Conservation (phyloP, 2,329 filamentous ascomycete species). For the Fusarium metavorans region DNA sequence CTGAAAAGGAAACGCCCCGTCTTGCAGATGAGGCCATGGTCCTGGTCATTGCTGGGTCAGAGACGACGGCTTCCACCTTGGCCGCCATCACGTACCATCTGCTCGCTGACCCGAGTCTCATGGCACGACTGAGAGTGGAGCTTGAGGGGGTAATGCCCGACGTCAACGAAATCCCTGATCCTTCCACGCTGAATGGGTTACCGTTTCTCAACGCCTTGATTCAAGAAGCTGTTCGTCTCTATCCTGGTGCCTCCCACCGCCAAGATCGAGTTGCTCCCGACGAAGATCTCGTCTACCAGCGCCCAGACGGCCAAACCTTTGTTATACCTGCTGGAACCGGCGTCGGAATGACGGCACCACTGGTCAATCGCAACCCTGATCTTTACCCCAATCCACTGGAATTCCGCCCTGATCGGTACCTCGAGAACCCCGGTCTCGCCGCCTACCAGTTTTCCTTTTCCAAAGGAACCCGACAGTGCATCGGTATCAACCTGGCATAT, state of each 20-base stretch:
- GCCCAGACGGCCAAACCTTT: constrained; percentile 38
- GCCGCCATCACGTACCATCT: constrained; percentile 52
- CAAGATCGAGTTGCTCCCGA: constrained; percentile 48
- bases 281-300: constrained; percentile 43
- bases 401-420: constrained; percentile 42
- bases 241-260: constrained; percentile 50
- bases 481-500: constrained; percentile 37
- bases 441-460: constrained; percentile 26
- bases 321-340: constrained; percentile 48
- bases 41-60: constrained; percentile 52
- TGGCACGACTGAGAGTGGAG: constrained; percentile 49
- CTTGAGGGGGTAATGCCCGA: constrained; percentile 38
- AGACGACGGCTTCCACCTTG: constrained; percentile 52
- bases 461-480: constrained; percentile 31
- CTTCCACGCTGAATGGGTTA: constrained; percentile 46
- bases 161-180: constrained; percentile 23
- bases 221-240: constrained; percentile 54
- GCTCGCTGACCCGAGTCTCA: constrained; percentile 47
- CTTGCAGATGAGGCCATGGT: constrained; percentile 50
- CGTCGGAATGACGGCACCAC: constrained; percentile 53
- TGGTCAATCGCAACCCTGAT: constrained; percentile 34
- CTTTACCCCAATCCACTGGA: constrained; percentile 40
- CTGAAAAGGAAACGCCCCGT: constrained; percentile 49
- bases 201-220: constrained; percentile 55
- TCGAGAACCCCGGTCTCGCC: constrained; percentile 24